Conservation (phyloP, 371 early-diverging fungal species). For the Lichtheimia ramosa region DNA sequence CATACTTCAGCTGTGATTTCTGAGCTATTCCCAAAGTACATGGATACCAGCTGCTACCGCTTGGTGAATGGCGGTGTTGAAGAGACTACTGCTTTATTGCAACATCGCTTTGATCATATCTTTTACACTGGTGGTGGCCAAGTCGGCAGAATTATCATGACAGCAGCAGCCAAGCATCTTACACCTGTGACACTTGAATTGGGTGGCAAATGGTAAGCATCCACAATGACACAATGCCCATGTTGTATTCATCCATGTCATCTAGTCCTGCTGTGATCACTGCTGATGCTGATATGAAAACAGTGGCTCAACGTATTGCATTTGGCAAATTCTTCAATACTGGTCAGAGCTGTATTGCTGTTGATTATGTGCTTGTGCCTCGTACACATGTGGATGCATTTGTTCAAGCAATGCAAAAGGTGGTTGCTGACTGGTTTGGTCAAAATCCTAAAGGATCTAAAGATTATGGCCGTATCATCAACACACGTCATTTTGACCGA, state of each 20-base stretch:
- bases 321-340: slow-evolving; percentile 81
- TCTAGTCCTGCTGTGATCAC: slow-evolving; percentile 69
- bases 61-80: slow-evolving; percentile 82
- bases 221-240: neutral
- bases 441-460: slow-evolving; percentile 45
- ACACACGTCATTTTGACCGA: slow-evolving; percentile 70
- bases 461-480: slow-evolving; percentile 71
- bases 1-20: slow-evolving; percentile 70
- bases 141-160: slow-evolving; percentile 80
- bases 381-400: slow-evolving; percentile 46
- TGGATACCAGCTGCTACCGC: slow-evolving; percentile 69
- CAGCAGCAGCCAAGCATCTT: slow-evolving; percentile 73
- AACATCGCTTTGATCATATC: slow-evolving; percentile 77
- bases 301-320: slow-evolving; percentile 71
- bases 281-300: slow-evolving; percentile 57
- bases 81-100: slow-evolving; percentile 77
- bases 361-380: slow-evolving; percentile 79
- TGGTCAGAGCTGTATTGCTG: slow-evolving; percentile 88
- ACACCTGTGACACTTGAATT: slow-evolving; percentile 80
- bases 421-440: slow-evolving; percentile 52
- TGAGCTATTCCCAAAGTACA: slow-evolving; percentile 66
- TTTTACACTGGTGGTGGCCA: slow-evolving; percentile 84
- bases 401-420: slow-evolving; percentile 46
- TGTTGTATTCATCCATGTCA: neutral
- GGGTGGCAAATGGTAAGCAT: slow-evolving; percentile 79